Evolutionary conservation across 352 stramenopile genomes (phyloP), one percentile per base, ranked within the genome.

Genomic region (Phytopythium litorale): DNA sequence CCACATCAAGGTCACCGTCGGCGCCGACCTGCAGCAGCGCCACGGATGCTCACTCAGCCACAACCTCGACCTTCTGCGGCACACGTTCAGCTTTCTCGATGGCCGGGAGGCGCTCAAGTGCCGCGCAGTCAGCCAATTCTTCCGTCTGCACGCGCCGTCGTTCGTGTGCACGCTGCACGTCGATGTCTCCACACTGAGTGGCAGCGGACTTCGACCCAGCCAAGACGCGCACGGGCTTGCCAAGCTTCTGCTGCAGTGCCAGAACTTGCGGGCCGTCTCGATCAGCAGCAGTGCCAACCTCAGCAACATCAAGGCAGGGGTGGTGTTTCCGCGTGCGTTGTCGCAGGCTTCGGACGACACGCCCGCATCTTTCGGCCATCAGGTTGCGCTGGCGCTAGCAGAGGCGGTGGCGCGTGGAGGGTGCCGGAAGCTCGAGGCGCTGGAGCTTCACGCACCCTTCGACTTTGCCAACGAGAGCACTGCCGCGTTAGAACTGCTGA

Each of bases 401-500:
- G 58, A 65, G 5, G 79, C 79, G 13, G 58, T 91, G 9, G 40
- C 71, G 35, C 32, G 15, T 15, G 68, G 65, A 16, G 72, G 76
- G 4, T 88, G 79, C 64, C 67, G 58, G 8, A 64, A 63, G 15
- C 68, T 91, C 15, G 42, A 78, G 43, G 62, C 56, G 37, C 67
- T 91, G 12, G 68, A 76, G 42, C 58, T 91, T 0, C 57, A 61
- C 4, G 70, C 81, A 45, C 81, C 81, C 0, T 91, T 91, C 23
- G 78, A 91, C 60, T 85, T 79, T 59, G 76, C 79, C 18, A 73
- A 70, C 6, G 81, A 91, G 54, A 81, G 74, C 54, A 79, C 88
- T 35, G 71, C 59, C 1, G 71, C 75, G 23, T 58, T 88, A 23
- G 25, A 61, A 37, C 72, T 62, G 32, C 61, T 91, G 28, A 58